These are phyloP conservation scores for Sugiyamaella grinbergsii DNA, from an alignment of 1,139 yeast species.

Conservation along the genomic window DNA sequence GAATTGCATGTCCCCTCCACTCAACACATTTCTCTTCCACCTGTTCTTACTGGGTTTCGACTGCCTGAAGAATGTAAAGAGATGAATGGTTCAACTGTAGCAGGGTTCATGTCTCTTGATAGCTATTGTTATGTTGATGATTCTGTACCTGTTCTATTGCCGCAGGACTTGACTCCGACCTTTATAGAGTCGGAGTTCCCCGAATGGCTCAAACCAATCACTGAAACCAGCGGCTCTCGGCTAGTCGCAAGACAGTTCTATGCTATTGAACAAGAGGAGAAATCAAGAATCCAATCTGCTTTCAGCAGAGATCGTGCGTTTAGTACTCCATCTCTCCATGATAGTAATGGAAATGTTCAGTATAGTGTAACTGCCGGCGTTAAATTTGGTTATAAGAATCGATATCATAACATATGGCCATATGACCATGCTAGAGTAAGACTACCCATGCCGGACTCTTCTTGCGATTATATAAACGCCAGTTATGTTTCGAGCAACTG, in stretches of 20 bases:
- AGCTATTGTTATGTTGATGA: constrained; percentile 29
- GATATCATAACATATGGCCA: constrained; percentile 82
- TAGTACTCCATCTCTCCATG: constrained; percentile 17
- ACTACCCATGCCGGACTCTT: constrained; percentile 28
- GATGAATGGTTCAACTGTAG: constrained; percentile 33
- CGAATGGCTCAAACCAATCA: constrained; percentile 41
- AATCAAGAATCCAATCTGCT: constrained; percentile 41
- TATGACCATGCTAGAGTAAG: constrained; percentile 75
- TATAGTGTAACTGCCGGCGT: constrained; percentile 54
- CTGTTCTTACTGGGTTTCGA: constrained; percentile 37
- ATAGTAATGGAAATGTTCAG: constrained; percentile 21
- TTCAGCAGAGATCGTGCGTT: constrained; percentile 32
- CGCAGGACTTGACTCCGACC: constrained; percentile 19
- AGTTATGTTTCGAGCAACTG: constrained; percentile 49
- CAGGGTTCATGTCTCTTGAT: constrained; percentile 34
- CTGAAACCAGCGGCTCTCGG: constrained; percentile 37
- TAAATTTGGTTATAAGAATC: constrained; percentile 68
- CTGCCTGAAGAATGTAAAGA: constrained; percentile 31
- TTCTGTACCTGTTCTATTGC: constrained; percentile 29
- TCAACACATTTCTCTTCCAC: constrained; percentile 26
- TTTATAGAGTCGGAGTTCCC: constrained; percentile 35
- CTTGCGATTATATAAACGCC: constrained; percentile 62
- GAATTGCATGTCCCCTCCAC: constrained; percentile 12
- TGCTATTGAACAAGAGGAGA: constrained; percentile 45
- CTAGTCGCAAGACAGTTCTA: constrained; percentile 43